Conservation (phyloP, 1,284 basidiomycete genomes). For the Cutaneotrichosporon sp. region DNA sequence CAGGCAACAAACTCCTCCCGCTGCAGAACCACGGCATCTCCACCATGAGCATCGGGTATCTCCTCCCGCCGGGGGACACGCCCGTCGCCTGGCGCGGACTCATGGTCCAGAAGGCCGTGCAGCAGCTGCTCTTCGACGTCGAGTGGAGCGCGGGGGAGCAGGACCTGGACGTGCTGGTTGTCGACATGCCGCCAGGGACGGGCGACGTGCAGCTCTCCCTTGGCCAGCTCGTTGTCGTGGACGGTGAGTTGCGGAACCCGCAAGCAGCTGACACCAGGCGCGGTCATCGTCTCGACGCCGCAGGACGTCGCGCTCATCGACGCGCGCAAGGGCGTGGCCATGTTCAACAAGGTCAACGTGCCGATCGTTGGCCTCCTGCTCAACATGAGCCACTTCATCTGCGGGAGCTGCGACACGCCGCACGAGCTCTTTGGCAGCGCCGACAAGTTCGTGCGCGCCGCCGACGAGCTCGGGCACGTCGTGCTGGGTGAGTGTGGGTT, state of each 20-base stretch:
- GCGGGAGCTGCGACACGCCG: conserved; percentile 63
- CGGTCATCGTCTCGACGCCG: conserved; percentile 91
- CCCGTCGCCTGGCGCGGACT: conserved; percentile 94
- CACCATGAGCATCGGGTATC: conserved; percentile 96
- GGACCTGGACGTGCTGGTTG: conserved; percentile 76
- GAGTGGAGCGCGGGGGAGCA: conserved; percentile 68
- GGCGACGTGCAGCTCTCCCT: conserved; percentile 93
- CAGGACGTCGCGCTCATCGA: conserved; percentile 93
- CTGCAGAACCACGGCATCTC: conserved; percentile 85
- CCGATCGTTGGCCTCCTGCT: conserved; percentile 86
- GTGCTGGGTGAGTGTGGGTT: conserved; percentile 63
- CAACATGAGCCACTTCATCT: conserved; percentile 89
- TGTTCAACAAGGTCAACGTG: conserved; percentile 87
- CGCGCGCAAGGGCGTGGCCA: conserved; percentile 87
- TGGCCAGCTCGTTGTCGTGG: conserved; percentile 83
- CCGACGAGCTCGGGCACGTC: conserved; percentile 63
- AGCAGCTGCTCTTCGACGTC: conserved; percentile 91
- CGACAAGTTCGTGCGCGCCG: conserved; percentile 65
- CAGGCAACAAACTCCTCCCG: conserved; percentile 78
- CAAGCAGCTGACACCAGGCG: conserved; percentile 59
- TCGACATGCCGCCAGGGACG: conserved; percentile 98
- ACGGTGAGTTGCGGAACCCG: conserved; percentile 62
- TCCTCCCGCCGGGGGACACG: conserved; percentile 59
- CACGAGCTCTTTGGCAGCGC: conserved; percentile 81
- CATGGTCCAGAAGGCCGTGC: conserved; percentile 99